phyloP scores from a whole-genome alignment of 768 basidiomycete species.

The Naganishia onofrii region DNA sequence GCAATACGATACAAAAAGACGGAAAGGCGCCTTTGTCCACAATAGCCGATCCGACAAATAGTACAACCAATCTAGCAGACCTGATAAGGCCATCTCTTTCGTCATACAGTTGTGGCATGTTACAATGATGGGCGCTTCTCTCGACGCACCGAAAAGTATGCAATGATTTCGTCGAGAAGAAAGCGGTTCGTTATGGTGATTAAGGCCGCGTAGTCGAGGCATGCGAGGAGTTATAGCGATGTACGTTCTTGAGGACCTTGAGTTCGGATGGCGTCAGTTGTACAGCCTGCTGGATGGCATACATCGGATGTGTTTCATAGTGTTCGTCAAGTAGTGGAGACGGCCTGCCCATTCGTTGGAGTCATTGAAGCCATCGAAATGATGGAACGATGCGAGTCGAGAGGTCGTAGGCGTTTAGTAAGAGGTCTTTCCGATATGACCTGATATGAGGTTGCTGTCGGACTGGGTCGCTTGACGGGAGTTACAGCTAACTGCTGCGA shows the following conservation, averaged over 20 bases:
- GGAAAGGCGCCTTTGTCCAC: too few relatives aligned
- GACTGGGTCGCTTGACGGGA: conserved; percentile 9
- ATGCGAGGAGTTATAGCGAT: background rate
- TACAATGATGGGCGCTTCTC: background rate
- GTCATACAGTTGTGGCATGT: background rate
- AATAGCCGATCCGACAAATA: too few relatives aligned
- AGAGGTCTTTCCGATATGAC: background rate
- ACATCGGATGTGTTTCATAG: background rate
- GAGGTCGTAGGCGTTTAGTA: background rate
- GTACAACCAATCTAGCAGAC: background rate
- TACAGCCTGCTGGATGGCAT: background rate
- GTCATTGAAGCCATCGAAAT: background rate
- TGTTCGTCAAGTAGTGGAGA: background rate
- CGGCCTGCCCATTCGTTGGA: background rate
- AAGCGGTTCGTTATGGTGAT: background rate
- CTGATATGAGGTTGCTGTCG: background rate
- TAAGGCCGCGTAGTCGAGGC: background rate
- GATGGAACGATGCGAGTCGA: background rate
- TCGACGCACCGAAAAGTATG: background rate
- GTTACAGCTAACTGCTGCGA: background rate
- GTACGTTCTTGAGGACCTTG: background rate
- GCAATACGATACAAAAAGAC: too few relatives aligned
- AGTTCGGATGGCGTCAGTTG: background rate
- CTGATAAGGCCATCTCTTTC: background rate
- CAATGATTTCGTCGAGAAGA: background rate